Conservation (phyloP, 179 eudicot genomes). For the Heliamphora pulchella region DNA sequence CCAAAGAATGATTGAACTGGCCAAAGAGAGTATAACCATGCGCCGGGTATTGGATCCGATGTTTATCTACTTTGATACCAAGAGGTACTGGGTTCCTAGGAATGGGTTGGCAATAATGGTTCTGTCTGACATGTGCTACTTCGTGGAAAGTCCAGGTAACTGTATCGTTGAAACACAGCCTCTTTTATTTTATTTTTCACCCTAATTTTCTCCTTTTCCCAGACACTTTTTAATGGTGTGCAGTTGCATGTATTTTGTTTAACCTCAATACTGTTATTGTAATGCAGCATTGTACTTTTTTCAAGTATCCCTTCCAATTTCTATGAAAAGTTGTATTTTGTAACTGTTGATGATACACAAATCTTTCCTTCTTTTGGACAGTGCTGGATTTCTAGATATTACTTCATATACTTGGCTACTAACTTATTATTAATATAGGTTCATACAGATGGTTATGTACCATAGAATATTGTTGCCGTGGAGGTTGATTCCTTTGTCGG, state of each 20-base stretch:
- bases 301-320: neutral
- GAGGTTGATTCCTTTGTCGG: neutral
- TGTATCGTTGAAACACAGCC: conserved; percentile 1
- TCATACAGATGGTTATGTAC: neutral
- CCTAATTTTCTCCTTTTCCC: neutral
- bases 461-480: neutral
- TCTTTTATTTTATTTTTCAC: neutral
- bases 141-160: conserved; percentile 62
- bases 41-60: conserved; percentile 81
- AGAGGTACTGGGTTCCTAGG: conserved; percentile 60
- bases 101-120: conserved; percentile 64
- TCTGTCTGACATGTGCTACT: conserved; percentile 77
- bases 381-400: neutral
- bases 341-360: conserved; percentile 3
- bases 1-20: conserved; percentile 84
- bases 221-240: neutral
- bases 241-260: neutral
- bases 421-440: neutral
- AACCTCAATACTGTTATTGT: neutral
- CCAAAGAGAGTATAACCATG: conserved; percentile 81
- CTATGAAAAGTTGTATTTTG: neutral
- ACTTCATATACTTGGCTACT: neutral
- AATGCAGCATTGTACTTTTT: neutral
- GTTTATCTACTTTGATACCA: conserved; percentile 65
- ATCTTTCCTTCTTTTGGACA: neutral